Base-by-base conservation (phyloP, 139 green algal species). In the Tetradesmus lagerheimii region DNA sequence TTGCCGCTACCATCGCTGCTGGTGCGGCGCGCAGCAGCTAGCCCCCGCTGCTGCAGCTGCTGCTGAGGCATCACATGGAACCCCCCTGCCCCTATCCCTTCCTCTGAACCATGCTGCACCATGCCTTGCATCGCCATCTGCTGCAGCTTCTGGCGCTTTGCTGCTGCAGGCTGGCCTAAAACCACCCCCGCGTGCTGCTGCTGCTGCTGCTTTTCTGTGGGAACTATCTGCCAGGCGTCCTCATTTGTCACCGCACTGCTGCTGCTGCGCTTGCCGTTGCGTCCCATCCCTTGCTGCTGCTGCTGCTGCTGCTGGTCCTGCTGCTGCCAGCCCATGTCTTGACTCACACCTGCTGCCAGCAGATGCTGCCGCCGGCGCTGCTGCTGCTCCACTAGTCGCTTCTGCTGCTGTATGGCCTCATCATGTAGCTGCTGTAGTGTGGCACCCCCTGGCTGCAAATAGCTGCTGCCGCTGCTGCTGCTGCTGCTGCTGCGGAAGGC, bases 361-460 rank as follows among this genome's bases (percentile, higher is more conserved):
- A 71, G 25, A 23, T 71, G 29, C 45, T 86, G 80, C 80, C 66
- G 80, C 47, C 66, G 80, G 43, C 66, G 80, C 80, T 86, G 80
- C 80, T 86, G 80, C 80, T 74, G 38, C 31, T 41, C 2, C 80
- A 74, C 80, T 5, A 71, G 45, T 12, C 37, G 20, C 47, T 20
- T 4, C 80, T 86, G 45, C 27, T 74, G 80, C 80, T 86, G 80
- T 15, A 43, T 66, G 25, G 53, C 79, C 25, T 67, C 41, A 67
- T 64, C 25, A 85, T 67, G 53, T 43, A 85, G 79, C 79, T 85
- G 79, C 41, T 64, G 41, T 27, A 85, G 79, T 29, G 47, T 27
- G 18, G 31, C 38, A 18, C 20, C 38, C 37, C 38, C 29, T n/a
- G 47, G 23, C 29, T 6, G 25, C n/a, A n/a, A n/a, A n/a, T n/a